Evolutionary conservation across 1,284 basidiomycete species (phyloP).

Genomic region (Tilletia setariae): DNA sequence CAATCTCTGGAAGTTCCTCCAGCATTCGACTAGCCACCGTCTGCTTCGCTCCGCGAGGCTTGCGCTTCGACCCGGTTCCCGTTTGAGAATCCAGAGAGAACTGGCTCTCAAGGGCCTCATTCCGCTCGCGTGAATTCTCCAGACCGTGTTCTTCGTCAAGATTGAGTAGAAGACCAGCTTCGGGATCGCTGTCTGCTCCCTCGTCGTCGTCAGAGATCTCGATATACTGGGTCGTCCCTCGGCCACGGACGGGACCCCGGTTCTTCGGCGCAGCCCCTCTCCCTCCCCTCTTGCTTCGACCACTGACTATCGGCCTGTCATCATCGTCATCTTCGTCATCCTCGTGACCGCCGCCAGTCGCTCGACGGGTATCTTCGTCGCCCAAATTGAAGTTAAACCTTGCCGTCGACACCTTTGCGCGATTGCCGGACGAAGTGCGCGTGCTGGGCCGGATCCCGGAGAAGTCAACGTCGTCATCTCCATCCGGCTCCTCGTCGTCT

Average conservation of each 20-base stretch:
- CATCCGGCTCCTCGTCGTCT: not conserved
- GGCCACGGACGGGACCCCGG: not conserved
- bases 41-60: not conserved
- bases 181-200: not conserved
- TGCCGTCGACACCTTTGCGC: not conserved
- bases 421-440: not conserved
- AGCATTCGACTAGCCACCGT: not conserved
- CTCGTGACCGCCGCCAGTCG: too few species aligned
- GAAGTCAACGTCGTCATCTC: slow-evolving; percentile 7
- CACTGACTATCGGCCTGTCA: not conserved
- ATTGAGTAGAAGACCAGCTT: slow-evolving; percentile 8
- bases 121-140: not conserved
- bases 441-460: not conserved
- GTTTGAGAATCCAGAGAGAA: not conserved
- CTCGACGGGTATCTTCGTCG: not conserved
- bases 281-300: not conserved
- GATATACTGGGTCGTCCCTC: slow-evolving; percentile 1
- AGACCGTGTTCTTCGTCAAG: not conserved
- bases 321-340: not conserved
- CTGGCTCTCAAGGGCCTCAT: not conserved
- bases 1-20: not conserved
- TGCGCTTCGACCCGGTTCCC: too few species aligned
- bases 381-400: not conserved
- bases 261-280: not conserved
- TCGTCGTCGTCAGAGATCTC: slow-evolving; percentile 8